Conservation (phyloP, 2,329 filamentous ascomycete genomes). For the Aspergillus amoenus region DNA sequence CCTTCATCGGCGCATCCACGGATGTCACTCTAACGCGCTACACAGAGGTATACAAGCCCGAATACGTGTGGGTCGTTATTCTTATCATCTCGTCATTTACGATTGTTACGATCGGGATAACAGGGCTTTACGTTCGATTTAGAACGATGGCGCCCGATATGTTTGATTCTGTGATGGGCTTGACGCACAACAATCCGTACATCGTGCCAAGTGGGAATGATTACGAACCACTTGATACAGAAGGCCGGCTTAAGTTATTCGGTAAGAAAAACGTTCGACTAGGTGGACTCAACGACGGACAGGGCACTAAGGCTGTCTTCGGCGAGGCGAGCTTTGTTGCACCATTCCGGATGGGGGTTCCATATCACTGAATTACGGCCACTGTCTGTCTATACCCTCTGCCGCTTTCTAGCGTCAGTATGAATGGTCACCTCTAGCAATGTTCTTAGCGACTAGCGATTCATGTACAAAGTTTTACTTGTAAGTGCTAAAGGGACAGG, state of each 20-base stretch:
- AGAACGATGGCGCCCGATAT: constrained; percentile 7
- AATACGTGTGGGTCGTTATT: constrained; percentile 3
- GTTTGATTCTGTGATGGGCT: constrained; percentile 6
- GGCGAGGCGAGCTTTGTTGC: constrained; percentile 3
- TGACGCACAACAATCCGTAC: constrained; percentile 10
- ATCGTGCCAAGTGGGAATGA: neutral
- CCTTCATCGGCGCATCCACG: constrained; percentile 5
- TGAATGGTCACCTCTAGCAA: neutral
- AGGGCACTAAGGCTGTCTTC: constrained; percentile 6
- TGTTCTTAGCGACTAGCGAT: neutral
- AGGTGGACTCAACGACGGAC: neutral
- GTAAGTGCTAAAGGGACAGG: neutral
- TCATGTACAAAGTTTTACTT: neutral
- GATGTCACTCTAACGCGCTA: constrained; percentile 1
- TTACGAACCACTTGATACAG: constrained; percentile 3
- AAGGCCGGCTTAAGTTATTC: neutral
- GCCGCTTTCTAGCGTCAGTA: neutral
- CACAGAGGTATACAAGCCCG: constrained; percentile 6
- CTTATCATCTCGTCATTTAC: constrained; percentile 1
- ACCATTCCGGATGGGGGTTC: constrained; percentile 2
- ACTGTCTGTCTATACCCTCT: too few species aligned
- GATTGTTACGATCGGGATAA: neutral
- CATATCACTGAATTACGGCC: neutral
- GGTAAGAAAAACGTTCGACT: constrained; percentile 1
- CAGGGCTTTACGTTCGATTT: neutral